Evolutionary conservation across 2,329 filamentous ascomycete genomes (phyloP).

Genomic region (Epichloe amarillans): DNA sequence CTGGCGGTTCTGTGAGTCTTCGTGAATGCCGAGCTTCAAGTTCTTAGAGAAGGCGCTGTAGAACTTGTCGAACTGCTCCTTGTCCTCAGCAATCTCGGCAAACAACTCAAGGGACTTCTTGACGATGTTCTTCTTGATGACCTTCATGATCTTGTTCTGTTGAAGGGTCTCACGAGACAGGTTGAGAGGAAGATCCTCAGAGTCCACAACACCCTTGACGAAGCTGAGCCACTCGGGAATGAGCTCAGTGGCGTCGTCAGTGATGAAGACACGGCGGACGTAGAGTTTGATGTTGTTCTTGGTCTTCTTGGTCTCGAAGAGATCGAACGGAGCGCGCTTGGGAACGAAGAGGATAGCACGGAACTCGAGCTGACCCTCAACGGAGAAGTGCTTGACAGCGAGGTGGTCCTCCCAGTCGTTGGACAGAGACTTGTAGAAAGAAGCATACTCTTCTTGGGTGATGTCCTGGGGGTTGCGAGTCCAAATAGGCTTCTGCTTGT

Average conservation of each 20-base stretch:
- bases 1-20: slow-evolving; percentile 94
- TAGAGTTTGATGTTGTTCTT: slow-evolving; percentile 99
- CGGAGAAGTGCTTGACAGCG: slow-evolving; percentile 99
- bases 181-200: slow-evolving; percentile 98
- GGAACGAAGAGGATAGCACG: slow-evolving; percentile 98
- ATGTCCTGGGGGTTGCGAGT: slow-evolving; percentile 96
- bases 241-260: slow-evolving; percentile 96
- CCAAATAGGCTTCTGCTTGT: slow-evolving; percentile 99
- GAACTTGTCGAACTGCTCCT: slow-evolving; percentile 99
- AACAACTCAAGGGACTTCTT: slow-evolving; percentile 99
- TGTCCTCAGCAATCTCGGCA: slow-evolving; percentile 97
- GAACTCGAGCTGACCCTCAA: slow-evolving; percentile 99
- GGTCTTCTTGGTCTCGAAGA: slow-evolving; percentile 99
- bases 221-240: slow-evolving; percentile 99
- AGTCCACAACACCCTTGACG: slow-evolving; percentile 99
- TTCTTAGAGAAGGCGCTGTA: slow-evolving; percentile 99
- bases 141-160: slow-evolving; percentile 99
- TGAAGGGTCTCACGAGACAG: slow-evolving; percentile 99
- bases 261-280: slow-evolving; percentile 99
- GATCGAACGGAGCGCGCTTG: slow-evolving; percentile 98
- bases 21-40: slow-evolving; percentile 99
- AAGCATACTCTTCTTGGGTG: slow-evolving; percentile 87
- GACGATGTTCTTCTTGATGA: slow-evolving; percentile 99
- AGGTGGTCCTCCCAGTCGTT: slow-evolving; percentile 99
- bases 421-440: slow-evolving; percentile 99